Percentiles rank a stretch among this genome's conserved stretches.
phyloP scores from a whole-genome alignment of 805 yeast genomes.

The Nakazawaea wickerhamii region DNA sequence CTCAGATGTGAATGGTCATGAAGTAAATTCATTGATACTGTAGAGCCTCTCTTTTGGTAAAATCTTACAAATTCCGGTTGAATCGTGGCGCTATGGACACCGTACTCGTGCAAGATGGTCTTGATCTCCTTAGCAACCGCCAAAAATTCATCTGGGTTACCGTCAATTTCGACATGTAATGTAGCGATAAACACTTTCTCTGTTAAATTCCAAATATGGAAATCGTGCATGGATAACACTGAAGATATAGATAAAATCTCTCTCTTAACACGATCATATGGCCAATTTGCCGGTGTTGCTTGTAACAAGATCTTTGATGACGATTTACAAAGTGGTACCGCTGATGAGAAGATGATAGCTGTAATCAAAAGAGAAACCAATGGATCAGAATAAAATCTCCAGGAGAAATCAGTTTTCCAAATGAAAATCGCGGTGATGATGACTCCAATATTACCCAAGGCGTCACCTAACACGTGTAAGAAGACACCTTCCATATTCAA shows the following conservation, averaged over 20 bases:
- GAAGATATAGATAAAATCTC: conserved; percentile 66
- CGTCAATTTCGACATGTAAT: conserved; percentile 72
- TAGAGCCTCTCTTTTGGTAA: conserved; percentile 24
- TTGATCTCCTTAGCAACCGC: conserved; percentile 71
- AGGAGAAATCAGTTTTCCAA: conserved; percentile 87
- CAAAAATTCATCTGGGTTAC: conserved; percentile 61
- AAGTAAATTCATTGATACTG: conserved; percentile 18
- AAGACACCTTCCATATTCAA: conserved; percentile 97
- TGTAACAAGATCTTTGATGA: conserved; percentile 85
- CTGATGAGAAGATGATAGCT: conserved; percentile 81
- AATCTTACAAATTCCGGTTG: conserved; percentile 79
- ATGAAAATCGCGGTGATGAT: conserved; percentile 84
- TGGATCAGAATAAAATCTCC: conserved; percentile 89
- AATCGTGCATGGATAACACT: conserved; percentile 84
- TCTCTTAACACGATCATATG: conserved; percentile 65
- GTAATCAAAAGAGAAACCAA: conserved; percentile 81
- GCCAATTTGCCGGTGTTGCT: conserved; percentile 84
- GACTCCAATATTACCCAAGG: conserved; percentile 92
- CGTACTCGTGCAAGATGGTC: conserved; percentile 72
- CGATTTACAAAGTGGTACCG: conserved; percentile 81
- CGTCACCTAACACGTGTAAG: conserved; percentile 93
- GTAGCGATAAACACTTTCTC: conserved; percentile 86
- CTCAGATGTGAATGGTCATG: conserved; percentile 2
- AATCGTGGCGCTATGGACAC: conserved; percentile 89
- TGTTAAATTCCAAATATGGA: conserved; percentile 94